phyloP scores from a whole-genome alignment of 2,329 filamentous ascomycete genomes.

The Waltergamsia citrina region DNA sequence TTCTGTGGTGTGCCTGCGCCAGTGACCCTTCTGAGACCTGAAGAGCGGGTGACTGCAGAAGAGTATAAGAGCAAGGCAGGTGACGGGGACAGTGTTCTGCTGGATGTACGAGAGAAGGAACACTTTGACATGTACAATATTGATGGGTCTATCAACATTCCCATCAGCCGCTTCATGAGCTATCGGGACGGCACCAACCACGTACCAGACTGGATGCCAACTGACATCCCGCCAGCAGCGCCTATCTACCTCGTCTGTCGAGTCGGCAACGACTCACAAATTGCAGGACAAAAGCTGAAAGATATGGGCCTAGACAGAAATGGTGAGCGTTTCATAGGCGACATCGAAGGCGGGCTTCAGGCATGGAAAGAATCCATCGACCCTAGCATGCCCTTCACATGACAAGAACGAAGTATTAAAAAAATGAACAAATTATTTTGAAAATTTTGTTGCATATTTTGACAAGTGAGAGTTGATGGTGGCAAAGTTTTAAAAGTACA shows the following conservation, averaged over 20 bases:
- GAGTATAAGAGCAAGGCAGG: conserved; percentile 47
- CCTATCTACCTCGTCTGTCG: conserved; percentile 67
- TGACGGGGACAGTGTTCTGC: too few relatives aligned
- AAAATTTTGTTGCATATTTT: too few relatives aligned
- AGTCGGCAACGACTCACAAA: conserved; percentile 70
- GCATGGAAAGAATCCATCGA: conserved; percentile 68
- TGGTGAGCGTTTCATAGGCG: conserved; percentile 52
- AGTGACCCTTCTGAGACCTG: conserved; percentile 44
- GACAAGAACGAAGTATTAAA: background rate
- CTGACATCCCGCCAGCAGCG: conserved; percentile 24
- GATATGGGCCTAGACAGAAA: conserved; percentile 44
- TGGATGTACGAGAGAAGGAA: conserved; percentile 79
- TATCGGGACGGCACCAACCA: conserved; percentile 22
- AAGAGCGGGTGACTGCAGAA: conserved; percentile 58
- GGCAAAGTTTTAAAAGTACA: too few relatives aligned
- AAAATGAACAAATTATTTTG: conserved; percentile 4
- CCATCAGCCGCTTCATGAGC: conserved; percentile 44
- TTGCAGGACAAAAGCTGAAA: conserved; percentile 57
- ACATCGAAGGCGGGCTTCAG: conserved; percentile 61
- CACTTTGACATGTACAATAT: conserved; percentile 77
- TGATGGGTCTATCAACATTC: conserved; percentile 66
- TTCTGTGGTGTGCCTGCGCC: conserved; percentile 65
- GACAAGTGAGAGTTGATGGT: conserved; percentile 13
- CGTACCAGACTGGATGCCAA: conserved; percentile 26
- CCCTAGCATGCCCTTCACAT: conserved; percentile 41